Evolutionary conservation across 176 grass and related monocot genomes (phyloP).

Genomic region (Typha latifolia): DNA sequence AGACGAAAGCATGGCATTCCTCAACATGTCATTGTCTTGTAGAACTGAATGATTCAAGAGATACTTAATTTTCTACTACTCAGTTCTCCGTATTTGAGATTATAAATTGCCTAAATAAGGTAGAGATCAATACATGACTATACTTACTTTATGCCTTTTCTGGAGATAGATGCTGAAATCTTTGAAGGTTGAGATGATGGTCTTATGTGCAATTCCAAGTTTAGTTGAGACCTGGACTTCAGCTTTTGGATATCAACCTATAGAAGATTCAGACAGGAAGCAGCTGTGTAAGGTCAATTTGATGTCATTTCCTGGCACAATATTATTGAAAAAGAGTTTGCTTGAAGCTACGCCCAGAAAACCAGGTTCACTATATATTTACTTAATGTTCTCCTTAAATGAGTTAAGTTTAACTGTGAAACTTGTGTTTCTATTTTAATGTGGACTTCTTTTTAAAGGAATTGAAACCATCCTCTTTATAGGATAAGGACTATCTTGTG

Average conservation of each 20-base stretch:
- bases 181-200: slow-evolving; percentile 53
- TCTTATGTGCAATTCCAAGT: slow-evolving; percentile 60
- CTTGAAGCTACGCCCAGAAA: slow-evolving; percentile 10
- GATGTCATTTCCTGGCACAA: slow-evolving; percentile 41
- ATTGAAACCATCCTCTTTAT: neutral
- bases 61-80: neutral
- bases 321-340: slow-evolving; percentile 58
- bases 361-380: slow-evolving; percentile 28
- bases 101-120: too few relatives aligned
- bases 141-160: slow-evolving; percentile 3
- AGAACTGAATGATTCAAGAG: neutral
- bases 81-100: neutral
- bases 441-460: neutral
- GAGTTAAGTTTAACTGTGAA: neutral
- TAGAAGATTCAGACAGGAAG: slow-evolving; percentile 59
- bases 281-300: slow-evolving; percentile 46
- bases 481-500: neutral
- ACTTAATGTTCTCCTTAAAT: neutral
- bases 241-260: slow-evolving; percentile 41
- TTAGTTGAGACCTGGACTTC: slow-evolving; percentile 58
- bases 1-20: too few relatives aligned
- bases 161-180: slow-evolving; percentile 50
- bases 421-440: neutral
- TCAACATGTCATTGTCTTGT: neutral
- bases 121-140: neutral